Evolutionary conservation across 2,329 filamentous ascomycete species (phyloP).

Genomic region (Sclerotinia nivalis): DNA sequence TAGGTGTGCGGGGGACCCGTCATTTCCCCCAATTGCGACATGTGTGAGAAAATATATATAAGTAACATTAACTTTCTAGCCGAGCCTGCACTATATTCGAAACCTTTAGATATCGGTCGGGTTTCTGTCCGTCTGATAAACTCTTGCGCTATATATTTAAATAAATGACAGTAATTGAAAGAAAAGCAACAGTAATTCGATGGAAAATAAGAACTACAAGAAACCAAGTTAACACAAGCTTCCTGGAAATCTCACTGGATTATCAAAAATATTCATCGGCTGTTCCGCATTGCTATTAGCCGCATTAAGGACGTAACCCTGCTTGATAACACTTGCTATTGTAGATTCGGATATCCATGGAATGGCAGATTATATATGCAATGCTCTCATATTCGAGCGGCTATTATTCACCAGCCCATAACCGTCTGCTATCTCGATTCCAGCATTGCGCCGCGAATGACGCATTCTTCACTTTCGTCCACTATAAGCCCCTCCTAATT

Average conservation of each 20-base stretch:
- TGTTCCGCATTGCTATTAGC: not conserved
- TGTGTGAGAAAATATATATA: too few species aligned
- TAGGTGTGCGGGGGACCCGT: too few species aligned
- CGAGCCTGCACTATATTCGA: too few species aligned
- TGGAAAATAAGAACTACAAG: not conserved
- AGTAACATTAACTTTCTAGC: too few species aligned
- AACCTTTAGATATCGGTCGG: too few species aligned
- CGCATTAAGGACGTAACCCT: too few species aligned
- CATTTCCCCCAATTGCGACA: too few species aligned
- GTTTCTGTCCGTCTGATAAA: not conserved
- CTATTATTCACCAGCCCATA: not conserved
- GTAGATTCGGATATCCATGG: not conserved
- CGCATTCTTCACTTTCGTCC: not conserved
- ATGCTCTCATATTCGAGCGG: too few species aligned
- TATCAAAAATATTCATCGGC: not conserved
- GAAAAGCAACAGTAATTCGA: too few species aligned
- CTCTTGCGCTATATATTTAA: not conserved
- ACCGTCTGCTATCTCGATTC: not conserved
- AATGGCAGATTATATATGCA: not conserved
- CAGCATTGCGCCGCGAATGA: not conserved
- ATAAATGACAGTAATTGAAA: not conserved
- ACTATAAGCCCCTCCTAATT: not conserved
- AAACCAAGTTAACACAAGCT: not conserved
- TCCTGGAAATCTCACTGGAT: too few species aligned
- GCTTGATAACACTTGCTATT: not conserved